Evolutionary conservation across 2,329 filamentous ascomycete species (phyloP).

Genomic region (Alternaria metachromatica): DNA sequence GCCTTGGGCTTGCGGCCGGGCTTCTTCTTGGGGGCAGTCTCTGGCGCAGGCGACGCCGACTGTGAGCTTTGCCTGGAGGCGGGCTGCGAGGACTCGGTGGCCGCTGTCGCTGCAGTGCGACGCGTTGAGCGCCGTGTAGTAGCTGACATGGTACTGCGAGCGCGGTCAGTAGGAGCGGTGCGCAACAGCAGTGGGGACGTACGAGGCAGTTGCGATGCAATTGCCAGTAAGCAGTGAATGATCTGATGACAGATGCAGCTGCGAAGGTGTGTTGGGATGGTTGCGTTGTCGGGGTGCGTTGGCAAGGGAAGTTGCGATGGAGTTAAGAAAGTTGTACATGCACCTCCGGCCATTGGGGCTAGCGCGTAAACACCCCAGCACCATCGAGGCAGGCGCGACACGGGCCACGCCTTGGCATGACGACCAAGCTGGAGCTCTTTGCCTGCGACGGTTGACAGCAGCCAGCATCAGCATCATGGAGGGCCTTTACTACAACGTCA

Average conservation of each 20-base stretch:
- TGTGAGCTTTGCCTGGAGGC: constrained; percentile 5
- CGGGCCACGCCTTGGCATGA: constrained; percentile 27
- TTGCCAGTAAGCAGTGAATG: constrained; percentile 4
- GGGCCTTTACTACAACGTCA: constrained; percentile 92
- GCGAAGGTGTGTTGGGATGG: constrained; percentile 2
- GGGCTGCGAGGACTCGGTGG: constrained; percentile 17
- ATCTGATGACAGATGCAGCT: constrained; percentile 8
- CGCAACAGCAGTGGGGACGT: constrained; percentile 14
- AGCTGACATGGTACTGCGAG: constrained; percentile 22
- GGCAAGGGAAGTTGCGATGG: constrained; percentile 20
- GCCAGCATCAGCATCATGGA: constrained; percentile 68
- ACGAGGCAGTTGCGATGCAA: constrained; percentile 14
- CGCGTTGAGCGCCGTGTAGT: constrained; percentile 24
- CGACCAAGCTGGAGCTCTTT: constrained; percentile 29
- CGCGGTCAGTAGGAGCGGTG: constrained; percentile 21
- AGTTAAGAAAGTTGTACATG: constrained; percentile 25
- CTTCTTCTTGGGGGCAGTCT: constrained; percentile 15
- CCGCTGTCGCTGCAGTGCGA: constrained; percentile 19
- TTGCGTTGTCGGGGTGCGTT: not conserved
- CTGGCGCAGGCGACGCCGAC: constrained; percentile 10
- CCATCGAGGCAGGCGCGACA: constrained; percentile 17
- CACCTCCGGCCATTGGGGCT: constrained; percentile 11
- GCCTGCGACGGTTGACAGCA: constrained; percentile 16
- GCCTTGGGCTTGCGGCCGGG: constrained; percentile 17
- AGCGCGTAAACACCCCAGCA: constrained; percentile 18